Conservation (phyloP, 331 rosid genomes). For the Erythrophleum ivorense region DNA sequence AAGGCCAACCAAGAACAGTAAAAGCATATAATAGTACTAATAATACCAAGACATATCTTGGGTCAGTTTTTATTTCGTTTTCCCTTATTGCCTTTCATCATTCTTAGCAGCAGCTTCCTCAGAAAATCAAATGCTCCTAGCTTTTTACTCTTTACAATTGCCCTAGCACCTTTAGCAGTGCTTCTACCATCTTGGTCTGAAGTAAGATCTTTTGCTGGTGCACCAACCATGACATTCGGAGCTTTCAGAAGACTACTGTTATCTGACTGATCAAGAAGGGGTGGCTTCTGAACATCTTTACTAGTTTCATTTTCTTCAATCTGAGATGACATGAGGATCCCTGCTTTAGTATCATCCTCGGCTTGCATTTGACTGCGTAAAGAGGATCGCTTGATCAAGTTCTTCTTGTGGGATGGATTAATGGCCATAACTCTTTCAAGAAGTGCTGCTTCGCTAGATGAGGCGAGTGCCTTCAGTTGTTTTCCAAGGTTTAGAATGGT, state of each 20-base stretch:
- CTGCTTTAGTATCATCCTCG: conserved; percentile 58
- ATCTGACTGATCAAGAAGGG: conserved; percentile 41
- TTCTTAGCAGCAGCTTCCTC: conserved; percentile 60
- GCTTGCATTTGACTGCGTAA: conserved; percentile 70
- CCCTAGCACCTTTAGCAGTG: conserved; percentile 41
- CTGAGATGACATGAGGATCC: conserved; percentile 30
- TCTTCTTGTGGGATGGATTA: conserved; percentile 45
- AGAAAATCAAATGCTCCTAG: conserved; percentile 65
- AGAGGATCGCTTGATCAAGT: conserved; percentile 57
- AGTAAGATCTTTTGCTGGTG: conserved; percentile 33
- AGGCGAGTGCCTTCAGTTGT: conserved; percentile 85
- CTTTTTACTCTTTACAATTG: conserved; percentile 60
- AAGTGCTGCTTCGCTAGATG: conserved; percentile 68
- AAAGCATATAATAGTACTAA: neutral
- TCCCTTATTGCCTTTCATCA: conserved; percentile 52
- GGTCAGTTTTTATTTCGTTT: conserved; percentile 39
- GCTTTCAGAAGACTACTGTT: conserved; percentile 35
- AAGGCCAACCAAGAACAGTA: conserved; percentile 25
- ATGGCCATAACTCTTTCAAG: conserved; percentile 50
- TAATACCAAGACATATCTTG: neutral
- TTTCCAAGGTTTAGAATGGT: conserved; percentile 82
- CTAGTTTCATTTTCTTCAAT: conserved; percentile 34
- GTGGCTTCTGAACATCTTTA: conserved; percentile 39
- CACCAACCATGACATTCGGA: conserved; percentile 32
- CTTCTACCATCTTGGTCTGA: conserved; percentile 43